Percentiles rank a stretch among this genome's conserved stretches.
phyloP scores from a whole-genome alignment of 305 asterid species.

The Fraxinus greggii region DNA sequence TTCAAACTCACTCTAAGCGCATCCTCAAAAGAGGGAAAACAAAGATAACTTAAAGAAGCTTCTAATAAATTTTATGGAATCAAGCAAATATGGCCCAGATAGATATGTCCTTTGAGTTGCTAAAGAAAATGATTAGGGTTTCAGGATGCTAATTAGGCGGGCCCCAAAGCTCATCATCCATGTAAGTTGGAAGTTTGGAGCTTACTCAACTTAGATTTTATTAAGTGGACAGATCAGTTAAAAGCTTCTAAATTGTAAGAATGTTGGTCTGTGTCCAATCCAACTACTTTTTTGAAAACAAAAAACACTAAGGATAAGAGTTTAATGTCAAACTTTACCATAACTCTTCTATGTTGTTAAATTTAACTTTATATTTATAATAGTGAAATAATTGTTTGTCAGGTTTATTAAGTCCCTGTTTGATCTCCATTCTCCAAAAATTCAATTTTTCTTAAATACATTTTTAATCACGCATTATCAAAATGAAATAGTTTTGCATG shows the following conservation, averaged over 20 bases:
- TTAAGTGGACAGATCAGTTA: background rate
- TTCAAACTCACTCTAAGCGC: slow-evolving; percentile 29
- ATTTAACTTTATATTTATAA: background rate
- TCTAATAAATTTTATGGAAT: background rate
- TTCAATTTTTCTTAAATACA: no score
- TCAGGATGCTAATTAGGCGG: slow-evolving; percentile 8
- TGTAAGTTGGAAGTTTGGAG: slow-evolving; percentile 6
- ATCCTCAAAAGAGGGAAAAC: background rate
- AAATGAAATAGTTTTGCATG: no score
- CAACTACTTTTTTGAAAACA: background rate
- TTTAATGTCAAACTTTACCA: background rate
- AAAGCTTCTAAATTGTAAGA: background rate
- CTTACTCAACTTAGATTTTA: background rate
- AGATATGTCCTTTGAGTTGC: background rate
- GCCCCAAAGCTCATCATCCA: slow-evolving; percentile 11
- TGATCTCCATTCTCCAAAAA: no score
- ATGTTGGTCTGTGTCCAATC: background rate
- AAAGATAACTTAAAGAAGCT: background rate
- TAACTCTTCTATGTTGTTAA: background rate
- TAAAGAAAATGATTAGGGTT: slow-evolving; percentile 14
- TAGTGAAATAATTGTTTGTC: background rate
- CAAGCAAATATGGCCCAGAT: slow-evolving; percentile 8
- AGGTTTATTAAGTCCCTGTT: background rate
- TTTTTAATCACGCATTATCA: no score
- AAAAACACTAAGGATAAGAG: background rate